These are phyloP conservation scores for Dictyostelium citrinum DNA, from an alignment of 78 protist genomes.

Conservation along the genomic window DNA sequence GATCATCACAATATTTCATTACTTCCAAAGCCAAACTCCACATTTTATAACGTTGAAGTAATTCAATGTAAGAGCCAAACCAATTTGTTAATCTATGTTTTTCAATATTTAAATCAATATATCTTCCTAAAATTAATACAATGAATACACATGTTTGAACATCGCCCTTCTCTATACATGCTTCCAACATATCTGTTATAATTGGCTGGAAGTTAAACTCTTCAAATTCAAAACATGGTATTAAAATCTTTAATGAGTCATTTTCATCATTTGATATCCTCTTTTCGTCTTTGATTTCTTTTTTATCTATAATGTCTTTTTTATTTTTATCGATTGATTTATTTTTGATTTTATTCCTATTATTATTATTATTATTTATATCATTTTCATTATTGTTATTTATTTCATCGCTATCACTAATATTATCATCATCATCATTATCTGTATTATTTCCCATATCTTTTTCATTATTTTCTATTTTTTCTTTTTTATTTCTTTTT, in stretches of 20 bases:
- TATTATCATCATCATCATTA: neutral
- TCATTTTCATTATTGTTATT: neutral
- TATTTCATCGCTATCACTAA: neutral
- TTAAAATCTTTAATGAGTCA: neutral
- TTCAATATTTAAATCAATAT: neutral
- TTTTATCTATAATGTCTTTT: neutral
- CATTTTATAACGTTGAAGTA: conserved; percentile 59
- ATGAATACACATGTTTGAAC: conserved; percentile 70
- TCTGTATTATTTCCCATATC: neutral
- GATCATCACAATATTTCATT: conserved; percentile 49
- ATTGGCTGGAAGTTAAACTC: conserved; percentile 41
- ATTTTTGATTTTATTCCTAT: neutral
- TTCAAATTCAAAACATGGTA: conserved; percentile 42
- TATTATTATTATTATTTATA: neutral
- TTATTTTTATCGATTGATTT: neutral
- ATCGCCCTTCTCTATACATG: conserved; percentile 67
- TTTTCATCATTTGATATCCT: neutral
- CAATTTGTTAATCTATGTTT: neutral
- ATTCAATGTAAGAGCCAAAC: conserved; percentile 37
- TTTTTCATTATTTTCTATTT: neutral
- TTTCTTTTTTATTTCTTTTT: neutral
- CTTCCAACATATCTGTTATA: conserved; percentile 45
- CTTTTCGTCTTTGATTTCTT: neutral
- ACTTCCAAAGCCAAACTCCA: conserved; percentile 54
- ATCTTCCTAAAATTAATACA: neutral